These are phyloP conservation scores for Trifolium subterraneum DNA, from an alignment of 306 rosid species.

Conservation along the genomic window DNA sequence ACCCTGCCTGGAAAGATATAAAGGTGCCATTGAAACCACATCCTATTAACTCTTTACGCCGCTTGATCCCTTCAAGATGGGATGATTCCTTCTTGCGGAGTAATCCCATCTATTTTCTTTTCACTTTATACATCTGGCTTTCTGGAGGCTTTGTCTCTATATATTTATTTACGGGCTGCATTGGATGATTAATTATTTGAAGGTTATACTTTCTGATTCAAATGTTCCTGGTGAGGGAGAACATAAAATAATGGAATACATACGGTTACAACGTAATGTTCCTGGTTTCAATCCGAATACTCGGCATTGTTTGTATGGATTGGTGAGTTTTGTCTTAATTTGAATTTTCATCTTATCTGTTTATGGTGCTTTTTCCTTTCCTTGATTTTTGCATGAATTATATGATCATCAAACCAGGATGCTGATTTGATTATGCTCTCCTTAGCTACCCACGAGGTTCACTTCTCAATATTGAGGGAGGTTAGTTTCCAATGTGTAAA, in stretches of 20 bases:
- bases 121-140: slow-evolving; percentile 34
- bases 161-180: slow-evolving; percentile 63
- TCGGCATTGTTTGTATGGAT: slow-evolving; percentile 87
- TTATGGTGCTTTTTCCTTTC: slow-evolving; percentile 14
- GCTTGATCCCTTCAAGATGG: slow-evolving; percentile 54
- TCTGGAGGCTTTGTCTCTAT: slow-evolving; percentile 66
- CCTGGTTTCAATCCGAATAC: slow-evolving; percentile 90
- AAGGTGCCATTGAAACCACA: slow-evolving; percentile 62
- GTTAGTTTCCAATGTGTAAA: slow-evolving; percentile 54
- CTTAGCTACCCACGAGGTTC: slow-evolving; percentile 90
- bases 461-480: slow-evolving; percentile 92
- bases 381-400: slow-evolving; percentile 17
- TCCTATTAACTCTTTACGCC: slow-evolving; percentile 39
- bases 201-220: slow-evolving; percentile 99
- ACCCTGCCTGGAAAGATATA: slow-evolving; percentile 76
- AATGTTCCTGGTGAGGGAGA: slow-evolving; percentile 98
- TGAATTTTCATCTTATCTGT: slow-evolving; percentile 13
- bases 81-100: slow-evolving; percentile 61
- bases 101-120: slow-evolving; percentile 60
- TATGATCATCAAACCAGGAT: slow-evolving; percentile 59
- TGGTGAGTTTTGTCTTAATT: slow-evolving; percentile 66
- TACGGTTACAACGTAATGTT: slow-evolving; percentile 77
- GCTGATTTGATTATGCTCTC: slow-evolving; percentile 94
- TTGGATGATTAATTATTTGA: slow-evolving; percentile 72
- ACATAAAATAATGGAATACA: slow-evolving; percentile 90